Evolutionary conservation across 2,329 filamentous ascomycete genomes (phyloP), one percentile per base, ranked within the genome.

Genomic region (Fusarium irregulare): DNA sequence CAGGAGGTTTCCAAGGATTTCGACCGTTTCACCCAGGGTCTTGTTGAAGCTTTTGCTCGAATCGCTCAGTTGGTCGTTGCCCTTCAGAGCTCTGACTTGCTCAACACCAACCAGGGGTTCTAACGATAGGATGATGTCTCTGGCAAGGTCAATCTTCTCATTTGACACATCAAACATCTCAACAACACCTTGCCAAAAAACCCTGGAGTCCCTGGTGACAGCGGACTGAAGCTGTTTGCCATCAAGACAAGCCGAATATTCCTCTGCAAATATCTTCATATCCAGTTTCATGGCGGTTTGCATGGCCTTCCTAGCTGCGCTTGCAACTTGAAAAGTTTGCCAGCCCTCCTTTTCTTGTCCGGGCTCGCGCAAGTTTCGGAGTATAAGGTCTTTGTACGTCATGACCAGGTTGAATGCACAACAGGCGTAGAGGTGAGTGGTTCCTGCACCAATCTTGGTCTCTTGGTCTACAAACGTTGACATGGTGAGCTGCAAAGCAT

Each of bases 141-240:
- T 90, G 1, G 93, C 93, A n/a, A 98, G 83, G 7, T 89, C 85
- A n/a, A 91, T 81, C 70, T 92, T 87, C 51, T 90, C 86, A 48
- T 93, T 84, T 48, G 94, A 91, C 2, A 89, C 86, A 68, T 93
- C 91, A 91, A 94, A 98, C 44, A 97, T 88, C 18, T 89, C 86
- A 18, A 91, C 85, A 0, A 78, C 72, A 7, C 75, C 76, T 55
- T 79, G 74, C 80, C 80, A 82, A 34, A 81, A 81, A 12, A 72
- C 72, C 34, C 77, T 77, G 0, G 93, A 95, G 60, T 93, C 87
- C 20, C 91, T 89, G 68, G 88, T 88, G 44, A 92, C 81, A 60
- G 92, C 87, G 71, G 90, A 86, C 51, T 91, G 91, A 21, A 93
- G 85, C 45, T 86, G 83, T 45, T 85, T 85, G 21, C 86, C 85